Evolutionary conservation across 768 basidiomycete species (phyloP).

Genomic region (Phlebiopsis flavidoalba): DNA sequence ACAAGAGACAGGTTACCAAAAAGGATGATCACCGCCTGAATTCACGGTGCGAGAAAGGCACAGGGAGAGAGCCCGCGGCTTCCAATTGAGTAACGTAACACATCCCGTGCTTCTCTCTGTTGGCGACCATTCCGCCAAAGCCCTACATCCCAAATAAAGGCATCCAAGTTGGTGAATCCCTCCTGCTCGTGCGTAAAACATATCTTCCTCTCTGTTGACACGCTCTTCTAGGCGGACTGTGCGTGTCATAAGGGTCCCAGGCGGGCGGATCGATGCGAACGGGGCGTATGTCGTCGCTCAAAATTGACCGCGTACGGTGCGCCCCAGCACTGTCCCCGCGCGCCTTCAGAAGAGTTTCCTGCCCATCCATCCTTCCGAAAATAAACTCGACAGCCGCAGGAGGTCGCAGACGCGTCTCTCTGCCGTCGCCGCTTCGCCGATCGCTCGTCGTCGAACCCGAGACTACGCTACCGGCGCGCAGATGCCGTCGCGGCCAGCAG

Average conservation of each 20-base stretch:
- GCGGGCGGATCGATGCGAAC: background rate
- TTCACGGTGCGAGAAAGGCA: constrained; percentile 10
- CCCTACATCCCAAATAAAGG: constrained; percentile 1
- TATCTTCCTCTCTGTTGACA: background rate
- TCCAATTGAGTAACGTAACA: constrained; percentile 5
- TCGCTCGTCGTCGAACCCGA: background rate
- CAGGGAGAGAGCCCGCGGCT: background rate
- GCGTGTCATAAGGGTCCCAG: background rate
- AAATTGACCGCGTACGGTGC: background rate
- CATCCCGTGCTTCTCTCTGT: background rate
- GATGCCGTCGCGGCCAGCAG: background rate
- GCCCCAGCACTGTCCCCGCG: background rate
- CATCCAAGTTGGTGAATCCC: background rate
- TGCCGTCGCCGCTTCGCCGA: background rate
- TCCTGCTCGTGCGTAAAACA: background rate
- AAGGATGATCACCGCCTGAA: constrained; percentile 7
- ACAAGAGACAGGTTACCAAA: background rate
- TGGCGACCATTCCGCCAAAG: background rate
- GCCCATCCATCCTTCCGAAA: background rate
- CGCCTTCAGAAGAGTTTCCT: background rate
- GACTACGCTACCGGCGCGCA: background rate
- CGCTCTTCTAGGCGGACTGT: background rate
- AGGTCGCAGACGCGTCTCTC: background rate
- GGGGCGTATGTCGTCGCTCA: too few relatives aligned
- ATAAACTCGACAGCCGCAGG: background rate